Conservation (phyloP, 2,329 filamentous ascomycete genomes). For the Diaporthe humulicola region DNA sequence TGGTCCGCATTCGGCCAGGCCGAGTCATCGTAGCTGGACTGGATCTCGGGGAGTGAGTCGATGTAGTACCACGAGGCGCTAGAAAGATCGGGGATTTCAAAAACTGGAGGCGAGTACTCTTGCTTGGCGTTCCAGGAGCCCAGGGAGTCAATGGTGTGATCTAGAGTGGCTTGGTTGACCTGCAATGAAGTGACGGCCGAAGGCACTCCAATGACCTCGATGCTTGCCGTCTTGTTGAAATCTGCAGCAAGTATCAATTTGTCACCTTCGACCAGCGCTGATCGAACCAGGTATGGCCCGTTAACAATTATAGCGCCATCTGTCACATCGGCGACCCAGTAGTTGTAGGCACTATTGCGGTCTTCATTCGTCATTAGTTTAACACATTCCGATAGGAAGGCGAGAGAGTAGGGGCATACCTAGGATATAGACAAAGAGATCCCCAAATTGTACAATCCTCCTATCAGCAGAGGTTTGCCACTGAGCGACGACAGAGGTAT, state of each 20-base stretch:
- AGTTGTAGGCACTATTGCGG: constrained; percentile 75
- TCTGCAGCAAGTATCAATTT: constrained; percentile 76
- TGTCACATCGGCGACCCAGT: constrained; percentile 72
- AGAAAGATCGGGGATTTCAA: constrained; percentile 70
- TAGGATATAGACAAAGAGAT: constrained; percentile 62
- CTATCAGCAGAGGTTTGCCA: constrained; percentile 49
- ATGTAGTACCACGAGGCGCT: constrained; percentile 76
- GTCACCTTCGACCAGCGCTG: constrained; percentile 66
- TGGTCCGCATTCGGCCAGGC: constrained; percentile 74
- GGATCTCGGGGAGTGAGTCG: constrained; percentile 79
- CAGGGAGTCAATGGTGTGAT: constrained; percentile 59
- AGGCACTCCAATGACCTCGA: constrained; percentile 78
- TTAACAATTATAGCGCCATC: constrained; percentile 63
- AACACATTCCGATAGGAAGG: not conserved
- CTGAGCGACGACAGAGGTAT: constrained; percentile 45
- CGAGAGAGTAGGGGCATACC: constrained; percentile 47
- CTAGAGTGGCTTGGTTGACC: constrained; percentile 53
- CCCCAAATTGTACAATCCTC: constrained; percentile 49
- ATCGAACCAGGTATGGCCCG: constrained; percentile 75
- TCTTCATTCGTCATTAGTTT: constrained; percentile 26
- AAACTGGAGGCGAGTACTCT: constrained; percentile 60
- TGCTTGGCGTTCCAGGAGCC: constrained; percentile 64
- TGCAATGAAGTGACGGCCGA: constrained; percentile 58
- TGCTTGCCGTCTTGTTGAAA: constrained; percentile 75
- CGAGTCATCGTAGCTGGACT: constrained; percentile 75